These are phyloP conservation scores for Glonium stellatum DNA, from an alignment of 495 filamentous ascomycete species.

Conservation along the genomic window DNA sequence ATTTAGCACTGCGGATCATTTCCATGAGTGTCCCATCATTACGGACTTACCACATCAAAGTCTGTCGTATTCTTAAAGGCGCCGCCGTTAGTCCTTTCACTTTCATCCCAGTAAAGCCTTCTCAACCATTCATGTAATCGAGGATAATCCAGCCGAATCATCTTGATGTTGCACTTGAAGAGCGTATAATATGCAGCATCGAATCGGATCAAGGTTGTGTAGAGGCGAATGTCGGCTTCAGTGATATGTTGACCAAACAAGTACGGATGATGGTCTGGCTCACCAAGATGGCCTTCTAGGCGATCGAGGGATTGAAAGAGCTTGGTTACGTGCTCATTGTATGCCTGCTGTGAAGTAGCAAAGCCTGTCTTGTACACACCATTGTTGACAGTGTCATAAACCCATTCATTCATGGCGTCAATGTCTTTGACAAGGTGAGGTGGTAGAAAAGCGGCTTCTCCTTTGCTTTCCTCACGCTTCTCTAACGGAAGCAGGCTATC, in stretches of 20 bases:
- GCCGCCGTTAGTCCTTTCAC: slow-evolving; percentile 41
- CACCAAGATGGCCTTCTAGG: slow-evolving; percentile 52
- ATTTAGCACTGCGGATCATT: slow-evolving; percentile 1
- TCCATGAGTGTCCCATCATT: background rate
- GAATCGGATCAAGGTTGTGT: slow-evolving; percentile 59
- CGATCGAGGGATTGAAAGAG: slow-evolving; percentile 60
- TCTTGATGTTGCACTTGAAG: slow-evolving; percentile 64
- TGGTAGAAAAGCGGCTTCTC: slow-evolving; percentile 51
- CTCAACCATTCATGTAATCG: slow-evolving; percentile 61
- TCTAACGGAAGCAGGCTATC: slow-evolving; percentile 45
- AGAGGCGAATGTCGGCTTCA: slow-evolving; percentile 61
- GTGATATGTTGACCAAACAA: slow-evolving; percentile 59
- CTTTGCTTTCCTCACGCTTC: slow-evolving; percentile 41
- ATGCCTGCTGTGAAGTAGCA: slow-evolving; percentile 57
- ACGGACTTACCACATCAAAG: slow-evolving; percentile 48
- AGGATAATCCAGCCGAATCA: slow-evolving; percentile 66
- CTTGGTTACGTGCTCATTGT: slow-evolving; percentile 50
- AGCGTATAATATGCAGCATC: slow-evolving; percentile 61
- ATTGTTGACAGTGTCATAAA: slow-evolving; percentile 60
- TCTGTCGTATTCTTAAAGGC: slow-evolving; percentile 65
- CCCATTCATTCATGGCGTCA: slow-evolving; percentile 58
- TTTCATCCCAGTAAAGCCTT: slow-evolving; percentile 62
- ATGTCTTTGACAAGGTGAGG: slow-evolving; percentile 47
- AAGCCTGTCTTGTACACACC: slow-evolving; percentile 68
- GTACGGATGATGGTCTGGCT: slow-evolving; percentile 48